Evolutionary conservation across 768 basidiomycete species (phyloP).

Genomic region (Mycena metata): DNA sequence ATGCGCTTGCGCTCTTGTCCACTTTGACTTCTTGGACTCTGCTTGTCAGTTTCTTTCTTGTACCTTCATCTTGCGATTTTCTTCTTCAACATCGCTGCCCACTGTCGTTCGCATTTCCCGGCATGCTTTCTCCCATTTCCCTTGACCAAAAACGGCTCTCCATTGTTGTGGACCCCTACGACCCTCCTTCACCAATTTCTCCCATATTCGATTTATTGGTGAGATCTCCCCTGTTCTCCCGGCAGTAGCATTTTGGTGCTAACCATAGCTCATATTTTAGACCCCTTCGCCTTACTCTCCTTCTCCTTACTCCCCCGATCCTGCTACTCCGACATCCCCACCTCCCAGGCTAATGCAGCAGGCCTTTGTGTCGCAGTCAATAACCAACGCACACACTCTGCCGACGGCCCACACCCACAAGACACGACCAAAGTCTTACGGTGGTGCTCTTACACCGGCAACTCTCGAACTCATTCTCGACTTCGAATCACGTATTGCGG

Average conservation of each 20-base stretch:
- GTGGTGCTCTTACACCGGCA: conserved; percentile 38
- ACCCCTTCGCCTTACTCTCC: conserved; percentile 30
- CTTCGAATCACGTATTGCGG: conserved; percentile 42
- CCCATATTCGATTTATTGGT: conserved; percentile 33
- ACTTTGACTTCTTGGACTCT: too few relatives aligned
- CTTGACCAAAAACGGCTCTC: conserved; percentile 35
- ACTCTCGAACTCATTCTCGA: conserved; percentile 36
- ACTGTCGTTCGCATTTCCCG: background rate
- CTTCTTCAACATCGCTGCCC: background rate
- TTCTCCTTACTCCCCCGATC: conserved; percentile 25
- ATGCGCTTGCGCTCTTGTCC: conserved; percentile 19
- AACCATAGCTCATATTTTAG: background rate
- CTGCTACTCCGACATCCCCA: conserved; percentile 14
- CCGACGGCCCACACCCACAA: background rate
- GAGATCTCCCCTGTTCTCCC: background rate
- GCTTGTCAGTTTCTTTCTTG: conserved; percentile 15
- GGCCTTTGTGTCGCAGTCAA: background rate
- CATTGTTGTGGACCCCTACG: conserved; percentile 31
- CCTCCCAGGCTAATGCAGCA: conserved; percentile 19
- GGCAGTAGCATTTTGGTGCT: background rate
- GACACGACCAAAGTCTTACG: conserved; percentile 39
- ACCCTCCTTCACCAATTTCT: conserved; percentile 38
- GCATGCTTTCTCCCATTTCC: conserved; percentile 30
- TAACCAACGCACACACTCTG: background rate
- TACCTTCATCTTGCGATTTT: conserved; percentile 12